These are phyloP conservation scores for Nymphaea thermarum DNA, from an alignment of 164 flowering plant genomes.

Conservation along the genomic window DNA sequence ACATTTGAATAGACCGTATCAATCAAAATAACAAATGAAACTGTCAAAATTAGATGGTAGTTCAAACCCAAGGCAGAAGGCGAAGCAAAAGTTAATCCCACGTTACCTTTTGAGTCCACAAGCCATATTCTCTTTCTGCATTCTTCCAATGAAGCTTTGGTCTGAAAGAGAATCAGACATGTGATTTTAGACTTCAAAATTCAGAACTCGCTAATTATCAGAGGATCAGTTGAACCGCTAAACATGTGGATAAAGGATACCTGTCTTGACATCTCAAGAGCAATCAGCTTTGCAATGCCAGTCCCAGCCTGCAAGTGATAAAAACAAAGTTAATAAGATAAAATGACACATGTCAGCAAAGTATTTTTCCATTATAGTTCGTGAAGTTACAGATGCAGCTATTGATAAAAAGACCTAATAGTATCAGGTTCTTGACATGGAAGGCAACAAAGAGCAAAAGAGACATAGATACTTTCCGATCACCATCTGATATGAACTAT, in stretches of 20 bases:
- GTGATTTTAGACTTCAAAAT: not conserved
- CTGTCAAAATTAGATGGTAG: not conserved
- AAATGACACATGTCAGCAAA: not conserved
- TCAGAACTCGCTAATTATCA: not conserved
- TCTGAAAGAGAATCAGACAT: slow-evolving; percentile 22
- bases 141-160: slow-evolving; percentile 64
- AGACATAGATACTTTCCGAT: not conserved
- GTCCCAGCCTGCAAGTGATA: slow-evolving; percentile 70
- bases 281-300: slow-evolving; percentile 90
- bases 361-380: too few relatives aligned
- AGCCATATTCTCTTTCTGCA: slow-evolving; percentile 86
- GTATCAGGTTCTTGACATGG: not conserved
- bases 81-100: not conserved
- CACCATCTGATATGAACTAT: not conserved
- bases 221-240: not conserved
- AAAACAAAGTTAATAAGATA: too few relatives aligned
- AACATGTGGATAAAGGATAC: slow-evolving; percentile 13
- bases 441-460: not conserved
- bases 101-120: slow-evolving; percentile 83
- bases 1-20: not conserved
- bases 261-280: slow-evolving; percentile 78
- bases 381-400: too few relatives aligned
- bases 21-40: not conserved
- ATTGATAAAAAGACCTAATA: not conserved
- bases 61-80: not conserved